Conservation (phyloP, 345 rosid genomes). For the Boechera stricta region DNA sequence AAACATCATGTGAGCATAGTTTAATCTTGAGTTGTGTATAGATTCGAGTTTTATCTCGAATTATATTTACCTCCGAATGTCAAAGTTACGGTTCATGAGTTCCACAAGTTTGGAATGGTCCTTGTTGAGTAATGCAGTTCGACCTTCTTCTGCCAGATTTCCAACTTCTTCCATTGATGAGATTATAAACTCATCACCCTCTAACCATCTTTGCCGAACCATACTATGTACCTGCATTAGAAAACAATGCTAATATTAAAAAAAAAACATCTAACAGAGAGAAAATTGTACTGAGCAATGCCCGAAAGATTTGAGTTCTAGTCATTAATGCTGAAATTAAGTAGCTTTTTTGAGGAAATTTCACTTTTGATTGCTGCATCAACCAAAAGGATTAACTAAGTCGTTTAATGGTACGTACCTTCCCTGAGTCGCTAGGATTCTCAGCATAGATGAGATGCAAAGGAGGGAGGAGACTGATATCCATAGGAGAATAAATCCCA, state of each 20-base stretch:
- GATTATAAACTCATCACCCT: constrained; percentile 78
- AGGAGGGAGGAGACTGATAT: constrained; percentile 82
- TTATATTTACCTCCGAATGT: constrained; percentile 69
- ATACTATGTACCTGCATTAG: constrained; percentile 79
- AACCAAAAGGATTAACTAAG: not conserved
- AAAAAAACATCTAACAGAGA: not conserved
- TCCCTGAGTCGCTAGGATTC: constrained; percentile 98
- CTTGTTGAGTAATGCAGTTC: constrained; percentile 60
- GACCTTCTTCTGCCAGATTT: constrained; percentile 70
- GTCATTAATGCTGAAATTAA: constrained; percentile 12
- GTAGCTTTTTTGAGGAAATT: not conserved
- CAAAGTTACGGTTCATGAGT: constrained; percentile 85
- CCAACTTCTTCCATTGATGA: constrained; percentile 77
- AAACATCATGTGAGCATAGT: not conserved
- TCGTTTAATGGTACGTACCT: constrained; percentile 55
- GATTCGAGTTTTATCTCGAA: not conserved
- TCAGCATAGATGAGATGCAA: constrained; percentile 86
- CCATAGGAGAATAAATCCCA: constrained; percentile 85
- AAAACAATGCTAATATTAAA: constrained; percentile 12
- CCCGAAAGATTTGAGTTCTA: not conserved
- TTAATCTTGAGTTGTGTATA: not conserved
- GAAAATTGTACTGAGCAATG: not conserved
- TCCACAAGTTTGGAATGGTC: constrained; percentile 68
- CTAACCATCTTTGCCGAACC: constrained; percentile 87
- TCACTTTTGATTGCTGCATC: too few species aligned